These are phyloP conservation scores for Vararia minispora DNA, from an alignment of 768 basidiomycete genomes.

Conservation along the genomic window DNA sequence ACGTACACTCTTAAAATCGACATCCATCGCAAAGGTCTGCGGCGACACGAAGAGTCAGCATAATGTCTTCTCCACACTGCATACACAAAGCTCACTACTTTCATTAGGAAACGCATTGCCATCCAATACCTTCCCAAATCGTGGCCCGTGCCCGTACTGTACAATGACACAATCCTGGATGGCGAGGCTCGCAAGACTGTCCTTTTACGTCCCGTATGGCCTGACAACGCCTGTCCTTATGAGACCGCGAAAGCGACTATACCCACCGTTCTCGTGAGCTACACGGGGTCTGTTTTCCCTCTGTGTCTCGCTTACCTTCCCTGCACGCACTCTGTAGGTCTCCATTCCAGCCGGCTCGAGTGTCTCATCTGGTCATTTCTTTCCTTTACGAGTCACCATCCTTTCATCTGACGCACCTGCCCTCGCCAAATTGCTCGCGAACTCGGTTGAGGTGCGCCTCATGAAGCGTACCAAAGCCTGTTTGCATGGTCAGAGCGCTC, in stretches of 20 bases:
- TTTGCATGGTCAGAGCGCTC: no score
- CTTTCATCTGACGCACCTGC: conserved; percentile 26
- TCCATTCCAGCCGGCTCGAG: conserved; percentile 25
- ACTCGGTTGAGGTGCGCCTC: conserved; percentile 24
- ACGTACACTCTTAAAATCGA: conserved; percentile 27
- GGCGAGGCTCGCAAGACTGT: conserved; percentile 21
- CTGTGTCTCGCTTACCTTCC: neutral
- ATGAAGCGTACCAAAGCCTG: conserved; percentile 24
- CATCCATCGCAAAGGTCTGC: conserved; percentile 28
- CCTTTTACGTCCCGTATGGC: conserved; percentile 16
- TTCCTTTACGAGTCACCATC: conserved; percentile 28
- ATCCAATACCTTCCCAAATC: conserved; percentile 35
- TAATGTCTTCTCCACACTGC: neutral
- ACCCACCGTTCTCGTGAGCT: conserved; percentile 20
- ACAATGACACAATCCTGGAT: conserved; percentile 20
- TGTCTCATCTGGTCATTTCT: conserved; percentile 29
- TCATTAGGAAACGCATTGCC: conserved; percentile 22
- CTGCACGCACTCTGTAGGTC: conserved; percentile 19
- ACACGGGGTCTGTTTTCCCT: neutral
- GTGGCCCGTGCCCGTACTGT: conserved; percentile 25
- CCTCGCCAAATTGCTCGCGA: conserved; percentile 25
- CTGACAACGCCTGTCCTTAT: conserved; percentile 2
- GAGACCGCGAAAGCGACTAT: conserved; percentile 5
- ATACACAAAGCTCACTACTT: neutral
- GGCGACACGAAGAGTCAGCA: conserved; percentile 29